phyloP scores from a whole-genome alignment of 2,329 filamentous ascomycete species.

The Ophiosphaerella herpotricha region DNA sequence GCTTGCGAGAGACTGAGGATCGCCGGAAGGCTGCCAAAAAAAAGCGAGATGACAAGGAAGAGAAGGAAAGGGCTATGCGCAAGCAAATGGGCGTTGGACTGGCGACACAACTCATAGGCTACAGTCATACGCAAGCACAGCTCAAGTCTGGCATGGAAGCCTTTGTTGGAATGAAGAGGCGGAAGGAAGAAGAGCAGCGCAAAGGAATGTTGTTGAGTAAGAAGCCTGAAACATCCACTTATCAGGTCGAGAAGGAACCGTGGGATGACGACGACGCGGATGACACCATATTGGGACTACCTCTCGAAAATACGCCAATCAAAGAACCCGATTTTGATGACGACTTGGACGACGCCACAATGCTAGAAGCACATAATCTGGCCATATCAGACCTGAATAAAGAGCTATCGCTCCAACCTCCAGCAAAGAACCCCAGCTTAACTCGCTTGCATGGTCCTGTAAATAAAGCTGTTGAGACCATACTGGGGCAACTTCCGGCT shows the following conservation, averaged over 20 bases:
- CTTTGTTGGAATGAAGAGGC: conserved; percentile 36
- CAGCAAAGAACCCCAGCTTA: conserved; percentile 22
- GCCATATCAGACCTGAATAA: conserved; percentile 33
- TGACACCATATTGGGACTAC: conserved; percentile 18
- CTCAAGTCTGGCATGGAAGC: conserved; percentile 47
- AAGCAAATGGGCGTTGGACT: conserved; percentile 39
- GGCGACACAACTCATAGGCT: conserved; percentile 48
- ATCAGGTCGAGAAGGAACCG: conserved; percentile 35
- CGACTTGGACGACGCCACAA: conserved; percentile 39
- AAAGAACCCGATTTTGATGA: conserved; percentile 32
- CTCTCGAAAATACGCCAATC: conserved; percentile 3
- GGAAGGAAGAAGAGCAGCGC: conserved; percentile 24
- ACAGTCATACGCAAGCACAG: conserved; percentile 42
- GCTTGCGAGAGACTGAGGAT: conserved; percentile 39
- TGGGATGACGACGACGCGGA: conserved; percentile 30
- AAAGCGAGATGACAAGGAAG: conserved; percentile 39
- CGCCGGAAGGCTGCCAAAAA: conserved; percentile 33
- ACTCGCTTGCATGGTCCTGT: conserved; percentile 37
- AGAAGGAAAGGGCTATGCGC: conserved; percentile 35
- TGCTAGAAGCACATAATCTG: conserved; percentile 35
- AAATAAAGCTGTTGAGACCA: conserved; percentile 30
- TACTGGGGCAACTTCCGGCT: conserved; percentile 30
- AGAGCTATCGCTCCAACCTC: background rate
- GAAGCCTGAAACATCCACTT: conserved; percentile 26
- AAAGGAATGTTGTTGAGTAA: conserved; percentile 23